Evolutionary conservation across 768 basidiomycete genomes (phyloP), one percentile per base, ranked within the genome.

Genomic region (Auriscalpium orientale): DNA sequence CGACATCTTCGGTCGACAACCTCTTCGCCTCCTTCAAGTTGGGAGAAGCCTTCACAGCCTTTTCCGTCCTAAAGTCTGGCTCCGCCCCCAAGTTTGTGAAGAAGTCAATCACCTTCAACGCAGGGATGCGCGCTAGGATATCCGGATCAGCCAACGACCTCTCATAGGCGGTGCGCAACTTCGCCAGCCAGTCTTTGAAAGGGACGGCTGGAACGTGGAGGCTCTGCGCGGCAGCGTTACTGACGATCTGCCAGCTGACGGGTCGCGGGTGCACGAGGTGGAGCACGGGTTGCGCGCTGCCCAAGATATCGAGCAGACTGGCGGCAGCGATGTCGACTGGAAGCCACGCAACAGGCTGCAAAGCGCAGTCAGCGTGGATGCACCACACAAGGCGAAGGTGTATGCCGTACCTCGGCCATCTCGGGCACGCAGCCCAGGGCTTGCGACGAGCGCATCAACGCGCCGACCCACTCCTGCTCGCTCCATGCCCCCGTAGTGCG

Each of bases 381-480:
- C 15, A 5, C 12, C 3, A 16, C 16, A 22, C 12, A 18, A 13
- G 16, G 21, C 12, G 46, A 50, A 28, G 28, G 34, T 20, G 21
- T 9, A 8, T 11, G 35, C 51, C 11, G 7, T 28, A 52, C 51
- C 51, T 52, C 51, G 38, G 21, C 40, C 20, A 36, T 22, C 37
- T 20, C 37, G 16, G 51, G 37, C 8, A 44, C 20, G 20, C 52
- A 53, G 21, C 34, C 22, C 16, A 60, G 47, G 13, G 20, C 28
- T 15, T 49, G 34, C 15, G 37, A 18, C 11, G 50, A 37, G 9
- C 44, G 37, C 2, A 60, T 47, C 20, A 64, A 43, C 9, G 53
- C 43, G 20, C 59, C 58, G 9, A 64, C 50, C 63, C 63, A 64
- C 20, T 56, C 56, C 33, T 51, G 16, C 38, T 21, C 46, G 44